Conservation (phyloP, 139 green algal genomes). For the Diplosphaera chodatii region DNA sequence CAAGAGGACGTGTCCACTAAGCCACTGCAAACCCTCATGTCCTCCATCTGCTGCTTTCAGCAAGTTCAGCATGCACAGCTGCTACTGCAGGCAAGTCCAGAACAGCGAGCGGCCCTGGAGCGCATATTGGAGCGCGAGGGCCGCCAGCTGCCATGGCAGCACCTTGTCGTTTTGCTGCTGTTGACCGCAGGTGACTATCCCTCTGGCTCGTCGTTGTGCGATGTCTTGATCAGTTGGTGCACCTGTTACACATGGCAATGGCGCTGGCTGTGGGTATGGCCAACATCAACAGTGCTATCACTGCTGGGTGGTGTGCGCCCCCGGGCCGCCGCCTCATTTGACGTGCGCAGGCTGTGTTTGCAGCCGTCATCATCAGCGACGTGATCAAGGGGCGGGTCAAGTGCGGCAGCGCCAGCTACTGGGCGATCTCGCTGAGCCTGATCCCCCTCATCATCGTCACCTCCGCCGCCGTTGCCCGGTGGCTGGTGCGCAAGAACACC, state of each 20-base stretch:
- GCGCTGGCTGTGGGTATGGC: no score
- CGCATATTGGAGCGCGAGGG: conserved; percentile 5
- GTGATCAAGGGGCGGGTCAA: conserved; percentile 9
- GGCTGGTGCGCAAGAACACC: background rate
- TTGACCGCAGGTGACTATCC: conserved; percentile 1
- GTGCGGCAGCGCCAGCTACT: conserved; percentile 44
- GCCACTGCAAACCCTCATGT: no score
- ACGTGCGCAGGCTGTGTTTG: no score
- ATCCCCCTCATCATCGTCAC: conserved; percentile 26
- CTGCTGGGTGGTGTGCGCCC: no score
- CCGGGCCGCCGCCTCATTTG: no score
- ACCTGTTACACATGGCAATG: no score
- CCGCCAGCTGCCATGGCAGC: conserved; percentile 2
- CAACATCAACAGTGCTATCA: no score
- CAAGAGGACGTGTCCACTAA: no score
- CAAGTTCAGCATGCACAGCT: no score
- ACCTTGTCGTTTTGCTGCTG: conserved; percentile 11
- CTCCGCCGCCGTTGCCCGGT: background rate
- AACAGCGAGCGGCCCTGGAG: conserved; percentile 1
- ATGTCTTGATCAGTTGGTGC: no score
- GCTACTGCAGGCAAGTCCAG: background rate
- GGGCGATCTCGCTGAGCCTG: conserved; percentile 33
- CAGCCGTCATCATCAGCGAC: conserved; percentile 27
- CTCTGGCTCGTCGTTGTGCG: no score
- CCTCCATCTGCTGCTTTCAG: no score